Percentiles rank a stretch among this genome's conserved stretches.
phyloP scores from a whole-genome alignment of 2,329 filamentous ascomycete genomes.

The Trichoderma citrinoviride region DNA sequence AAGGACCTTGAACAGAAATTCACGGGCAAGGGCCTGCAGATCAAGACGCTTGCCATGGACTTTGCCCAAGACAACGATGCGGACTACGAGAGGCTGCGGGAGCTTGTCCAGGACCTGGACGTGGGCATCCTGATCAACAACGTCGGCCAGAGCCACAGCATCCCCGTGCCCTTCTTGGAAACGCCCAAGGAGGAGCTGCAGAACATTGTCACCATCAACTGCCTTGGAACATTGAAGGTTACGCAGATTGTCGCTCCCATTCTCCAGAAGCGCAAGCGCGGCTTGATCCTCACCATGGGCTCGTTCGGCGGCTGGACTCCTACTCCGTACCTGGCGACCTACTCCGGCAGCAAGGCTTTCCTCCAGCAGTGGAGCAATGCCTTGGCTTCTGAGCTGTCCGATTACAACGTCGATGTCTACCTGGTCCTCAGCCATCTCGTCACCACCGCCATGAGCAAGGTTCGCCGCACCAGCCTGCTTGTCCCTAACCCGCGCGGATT shows the following conservation, averaged over 20 bases:
- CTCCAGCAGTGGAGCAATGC: slow-evolving; percentile 93
- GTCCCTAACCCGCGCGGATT: slow-evolving; percentile 82
- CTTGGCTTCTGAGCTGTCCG: slow-evolving; percentile 76
- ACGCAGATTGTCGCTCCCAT: slow-evolving; percentile 82
- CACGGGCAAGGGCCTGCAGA: slow-evolving; percentile 59
- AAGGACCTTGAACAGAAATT: slow-evolving; percentile 71
- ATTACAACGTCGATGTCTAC: slow-evolving; percentile 82
- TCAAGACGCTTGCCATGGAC: slow-evolving; percentile 86
- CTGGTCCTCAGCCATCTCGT: slow-evolving; percentile 90
- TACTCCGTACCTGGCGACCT: slow-evolving; percentile 88
- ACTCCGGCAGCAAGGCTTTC: slow-evolving; percentile 97
- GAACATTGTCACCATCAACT: slow-evolving; percentile 94
- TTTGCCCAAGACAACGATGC: slow-evolving; percentile 74
- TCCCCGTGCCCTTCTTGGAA: slow-evolving; percentile 83
- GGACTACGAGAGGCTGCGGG: slow-evolving; percentile 74
- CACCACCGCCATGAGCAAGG: slow-evolving; percentile 95
- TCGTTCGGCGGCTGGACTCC: slow-evolving; percentile 92
- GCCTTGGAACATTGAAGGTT: slow-evolving; percentile 80
- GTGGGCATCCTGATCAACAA: slow-evolving; percentile 93
- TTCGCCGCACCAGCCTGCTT: slow-evolving; percentile 71
- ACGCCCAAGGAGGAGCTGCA: slow-evolving; percentile 77
- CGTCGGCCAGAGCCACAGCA: slow-evolving; percentile 89
- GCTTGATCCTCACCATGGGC: slow-evolving; percentile 94
- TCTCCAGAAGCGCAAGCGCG: slow-evolving; percentile 79
- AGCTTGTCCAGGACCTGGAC: slow-evolving; percentile 69